Evolutionary conservation across 2,329 filamentous ascomycete genomes (phyloP).

Genomic region (Colletotrichum sp.): DNA sequence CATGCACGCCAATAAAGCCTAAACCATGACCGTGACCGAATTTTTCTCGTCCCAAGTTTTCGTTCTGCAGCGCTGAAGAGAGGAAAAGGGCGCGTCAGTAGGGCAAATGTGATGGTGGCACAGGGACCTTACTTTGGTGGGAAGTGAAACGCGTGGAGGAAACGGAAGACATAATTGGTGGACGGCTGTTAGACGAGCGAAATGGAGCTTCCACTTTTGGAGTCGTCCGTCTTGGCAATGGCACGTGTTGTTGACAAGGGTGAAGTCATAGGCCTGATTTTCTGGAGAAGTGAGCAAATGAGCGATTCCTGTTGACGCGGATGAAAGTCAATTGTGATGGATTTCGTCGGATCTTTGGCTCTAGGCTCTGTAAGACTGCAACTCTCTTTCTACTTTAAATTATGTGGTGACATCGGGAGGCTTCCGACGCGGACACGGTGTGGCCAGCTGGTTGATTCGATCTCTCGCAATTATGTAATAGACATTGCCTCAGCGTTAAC

Average conservation of each 20-base stretch:
- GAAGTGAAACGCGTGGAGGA: constrained; percentile 15
- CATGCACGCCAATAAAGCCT: neutral
- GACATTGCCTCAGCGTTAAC: too few relatives aligned
- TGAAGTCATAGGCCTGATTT: neutral
- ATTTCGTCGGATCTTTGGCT: neutral
- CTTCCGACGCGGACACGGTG: neutral
- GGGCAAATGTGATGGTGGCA: neutral
- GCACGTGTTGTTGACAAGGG: neutral
- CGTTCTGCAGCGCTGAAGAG: neutral
- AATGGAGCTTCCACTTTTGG: constrained; percentile 5
- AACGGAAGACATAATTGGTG: constrained; percentile 1
- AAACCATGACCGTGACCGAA: neutral
- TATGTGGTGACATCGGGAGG: neutral
- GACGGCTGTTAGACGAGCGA: neutral
- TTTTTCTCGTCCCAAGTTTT: neutral
- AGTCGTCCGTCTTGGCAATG: constrained; percentile 11
- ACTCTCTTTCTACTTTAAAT: neutral
- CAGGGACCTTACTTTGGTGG: too few relatives aligned
- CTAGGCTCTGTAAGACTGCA: neutral
- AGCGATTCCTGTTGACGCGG: neutral
- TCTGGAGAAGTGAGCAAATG: neutral
- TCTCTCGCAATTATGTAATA: neutral
- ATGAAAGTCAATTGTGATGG: neutral
- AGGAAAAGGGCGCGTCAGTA: neutral
- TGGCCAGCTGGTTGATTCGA: too few relatives aligned